phyloP scores from a whole-genome alignment of 257 asterid genomes.

The Euphrasia confusa region DNA sequence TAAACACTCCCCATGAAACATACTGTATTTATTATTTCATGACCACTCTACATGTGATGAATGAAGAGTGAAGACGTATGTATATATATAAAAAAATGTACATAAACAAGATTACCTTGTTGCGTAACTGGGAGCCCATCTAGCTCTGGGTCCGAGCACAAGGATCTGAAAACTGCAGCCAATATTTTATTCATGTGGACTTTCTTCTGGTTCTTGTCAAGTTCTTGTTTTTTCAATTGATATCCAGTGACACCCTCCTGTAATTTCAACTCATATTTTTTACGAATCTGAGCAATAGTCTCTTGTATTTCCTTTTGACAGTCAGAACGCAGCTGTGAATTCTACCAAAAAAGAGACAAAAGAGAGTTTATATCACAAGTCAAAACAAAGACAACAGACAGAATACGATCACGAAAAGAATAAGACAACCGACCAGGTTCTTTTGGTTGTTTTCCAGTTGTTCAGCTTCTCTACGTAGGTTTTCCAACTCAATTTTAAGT shows the following conservation, averaged over 20 bases:
- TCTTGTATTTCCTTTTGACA: constrained; percentile 74
- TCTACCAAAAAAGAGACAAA: constrained; percentile 33
- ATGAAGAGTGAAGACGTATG: no score
- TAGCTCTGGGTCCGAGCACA: constrained; percentile 57
- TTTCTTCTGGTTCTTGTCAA: constrained; percentile 39
- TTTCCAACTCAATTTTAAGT: constrained; percentile 44
- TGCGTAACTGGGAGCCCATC: constrained; percentile 37
- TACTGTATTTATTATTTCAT: no score
- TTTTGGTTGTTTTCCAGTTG: constrained; percentile 35
- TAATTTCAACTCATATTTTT: constrained; percentile 44
- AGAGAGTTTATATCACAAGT: constrained; percentile 11
- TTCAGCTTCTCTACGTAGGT: constrained; percentile 39
- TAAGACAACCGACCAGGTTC: constrained; percentile 45
- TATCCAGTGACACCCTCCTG: constrained; percentile 47
- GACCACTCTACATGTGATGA: no score
- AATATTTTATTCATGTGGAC: constrained; percentile 58
- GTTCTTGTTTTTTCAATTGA: constrained; percentile 37
- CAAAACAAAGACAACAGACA: constrained; percentile 11
- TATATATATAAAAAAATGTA: constrained; percentile 1
- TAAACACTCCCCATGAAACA: no score
- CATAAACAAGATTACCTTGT: constrained; percentile 46
- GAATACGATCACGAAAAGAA: constrained; percentile 28
- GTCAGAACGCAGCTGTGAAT: constrained; percentile 41
- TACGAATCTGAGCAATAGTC: constrained; percentile 44
- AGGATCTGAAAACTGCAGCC: constrained; percentile 65